A percentile compares a stretch with the other conserved stretches of the same genome.
These are phyloP conservation scores for Collariella sp. DNA, from an alignment of 495 filamentous ascomycete species.

Conservation along the genomic window DNA sequence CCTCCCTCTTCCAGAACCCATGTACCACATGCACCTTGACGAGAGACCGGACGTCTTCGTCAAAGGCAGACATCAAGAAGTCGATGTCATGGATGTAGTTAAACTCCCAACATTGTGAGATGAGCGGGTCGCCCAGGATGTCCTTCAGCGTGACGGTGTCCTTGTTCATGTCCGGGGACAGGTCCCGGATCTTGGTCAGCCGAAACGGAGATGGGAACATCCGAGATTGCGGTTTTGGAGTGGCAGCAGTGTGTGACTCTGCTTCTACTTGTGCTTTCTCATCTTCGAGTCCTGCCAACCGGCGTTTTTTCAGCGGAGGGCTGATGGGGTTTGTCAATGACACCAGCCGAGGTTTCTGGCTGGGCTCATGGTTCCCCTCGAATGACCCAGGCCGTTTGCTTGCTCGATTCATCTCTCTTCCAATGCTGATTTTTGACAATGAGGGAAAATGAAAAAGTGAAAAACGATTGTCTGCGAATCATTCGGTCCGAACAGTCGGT, in stretches of 20 bases:
- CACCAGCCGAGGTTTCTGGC: conserved; percentile 3
- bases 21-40: conserved; percentile 72
- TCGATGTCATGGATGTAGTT: conserved; percentile 80
- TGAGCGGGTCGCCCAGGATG: conserved; percentile 72
- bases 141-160: conserved; percentile 60
- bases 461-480: neutral
- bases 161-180: conserved; percentile 52
- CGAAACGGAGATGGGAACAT: conserved; percentile 56
- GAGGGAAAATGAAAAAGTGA: too few relatives aligned
- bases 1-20: conserved; percentile 78
- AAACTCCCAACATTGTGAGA: conserved; percentile 83
- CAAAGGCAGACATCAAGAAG: conserved; percentile 56
- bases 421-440: too few relatives aligned
- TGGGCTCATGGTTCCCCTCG: neutral
- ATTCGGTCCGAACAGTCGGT: too few relatives aligned
- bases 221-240: neutral
- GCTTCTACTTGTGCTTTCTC: neutral
- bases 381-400: conserved; percentile 1
- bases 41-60: conserved; percentile 55
- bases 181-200: conserved; percentile 61
- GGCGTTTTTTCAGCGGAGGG: conserved; percentile 32
- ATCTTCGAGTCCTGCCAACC: conserved; percentile 8
- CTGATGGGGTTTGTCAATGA: conserved; percentile 35
- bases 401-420: conserved; percentile 8
- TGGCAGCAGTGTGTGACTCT: neutral